Evolutionary conservation across 805 yeast genomes (phyloP).

Genomic region (Wickerhamomyces subpelliculosus): DNA sequence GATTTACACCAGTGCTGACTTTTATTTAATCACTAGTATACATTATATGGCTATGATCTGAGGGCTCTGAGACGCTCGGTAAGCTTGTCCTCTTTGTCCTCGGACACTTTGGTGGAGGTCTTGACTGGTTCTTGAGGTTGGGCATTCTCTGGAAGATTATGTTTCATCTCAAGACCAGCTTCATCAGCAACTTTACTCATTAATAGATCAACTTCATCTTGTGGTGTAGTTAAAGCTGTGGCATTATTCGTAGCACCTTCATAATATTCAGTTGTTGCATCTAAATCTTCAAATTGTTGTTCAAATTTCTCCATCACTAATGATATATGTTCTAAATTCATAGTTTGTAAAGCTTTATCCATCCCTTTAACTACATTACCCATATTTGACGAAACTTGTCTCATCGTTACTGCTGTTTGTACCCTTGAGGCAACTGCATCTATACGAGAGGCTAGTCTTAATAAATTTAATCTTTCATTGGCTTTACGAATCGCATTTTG

Average conservation of each 20-base stretch:
- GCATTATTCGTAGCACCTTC: slow-evolving; percentile 85
- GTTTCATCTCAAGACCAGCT: slow-evolving; percentile 90
- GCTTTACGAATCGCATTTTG: slow-evolving; percentile 92
- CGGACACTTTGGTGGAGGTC: slow-evolving; percentile 37
- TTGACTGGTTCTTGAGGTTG: slow-evolving; percentile 47
- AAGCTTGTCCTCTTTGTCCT: slow-evolving; percentile 78
- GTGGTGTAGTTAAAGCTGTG: slow-evolving; percentile 86
- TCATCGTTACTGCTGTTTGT: slow-evolving; percentile 97
- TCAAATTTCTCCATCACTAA: slow-evolving; percentile 97
- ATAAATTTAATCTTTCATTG: slow-evolving; percentile 74
- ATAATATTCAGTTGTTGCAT: slow-evolving; percentile 88
- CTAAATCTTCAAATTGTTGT: slow-evolving; percentile 90
- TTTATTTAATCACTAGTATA: too few relatives aligned
- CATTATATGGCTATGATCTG: too few relatives aligned
- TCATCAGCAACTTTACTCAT: slow-evolving; percentile 94
- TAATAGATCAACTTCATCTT: slow-evolving; percentile 87
- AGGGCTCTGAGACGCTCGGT: slow-evolving; percentile 88
- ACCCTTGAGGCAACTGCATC: slow-evolving; percentile 96
- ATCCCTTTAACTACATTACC: slow-evolving; percentile 86
- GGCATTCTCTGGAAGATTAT: slow-evolving; percentile 50
- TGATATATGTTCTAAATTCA: slow-evolving; percentile 91
- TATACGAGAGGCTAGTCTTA: slow-evolving; percentile 79
- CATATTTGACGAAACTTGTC: slow-evolving; percentile 92
- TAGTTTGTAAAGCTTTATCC: slow-evolving; percentile 92
- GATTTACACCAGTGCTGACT: too few relatives aligned